Evolutionary conservation across 768 basidiomycete genomes (phyloP).

Genomic region (Suillus occidentalis): DNA sequence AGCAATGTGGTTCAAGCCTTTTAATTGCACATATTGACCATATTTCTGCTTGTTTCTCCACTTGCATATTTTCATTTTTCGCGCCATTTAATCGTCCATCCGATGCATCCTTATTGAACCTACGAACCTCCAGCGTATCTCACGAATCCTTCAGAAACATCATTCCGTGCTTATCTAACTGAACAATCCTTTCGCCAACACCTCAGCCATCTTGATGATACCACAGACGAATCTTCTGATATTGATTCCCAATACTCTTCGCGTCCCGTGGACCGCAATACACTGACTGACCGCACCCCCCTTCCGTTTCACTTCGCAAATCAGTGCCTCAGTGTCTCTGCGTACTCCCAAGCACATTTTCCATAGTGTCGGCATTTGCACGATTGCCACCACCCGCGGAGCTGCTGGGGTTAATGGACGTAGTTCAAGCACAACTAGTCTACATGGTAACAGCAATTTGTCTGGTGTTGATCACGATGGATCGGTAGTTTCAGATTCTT

Average conservation of each 20-base stretch:
- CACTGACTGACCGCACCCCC: slow-evolving; percentile 27
- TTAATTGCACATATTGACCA: not conserved
- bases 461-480: slow-evolving; percentile 38
- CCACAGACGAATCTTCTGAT: slow-evolving; percentile 50
- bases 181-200: slow-evolving; percentile 96
- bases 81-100: slow-evolving; percentile 12
- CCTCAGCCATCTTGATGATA: slow-evolving; percentile 80
- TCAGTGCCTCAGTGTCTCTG: slow-evolving; percentile 87
- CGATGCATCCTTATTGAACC: slow-evolving; percentile 12
- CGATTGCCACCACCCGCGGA: slow-evolving; percentile 57
- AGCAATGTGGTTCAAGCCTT: slow-evolving; percentile 27
- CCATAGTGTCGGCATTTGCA: slow-evolving; percentile 84
- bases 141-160: slow-evolving; percentile 91
- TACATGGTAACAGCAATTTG: slow-evolving; percentile 18
- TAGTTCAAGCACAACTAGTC: slow-evolving; percentile 37
- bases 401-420: slow-evolving; percentile 51
- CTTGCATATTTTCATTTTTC: slow-evolving; percentile 8
- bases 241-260: slow-evolving; percentile 29
- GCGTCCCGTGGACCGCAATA: slow-evolving; percentile 21
- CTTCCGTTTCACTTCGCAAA: slow-evolving; percentile 80
- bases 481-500: slow-evolving; percentile 68
- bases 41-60: not conserved
- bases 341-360: slow-evolving; percentile 90
- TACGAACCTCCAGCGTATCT: slow-evolving; percentile 68
- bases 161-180: slow-evolving; percentile 94